phyloP scores from a whole-genome alignment of 2,329 filamentous ascomycete genomes.

The Diplodia sapinea region DNA sequence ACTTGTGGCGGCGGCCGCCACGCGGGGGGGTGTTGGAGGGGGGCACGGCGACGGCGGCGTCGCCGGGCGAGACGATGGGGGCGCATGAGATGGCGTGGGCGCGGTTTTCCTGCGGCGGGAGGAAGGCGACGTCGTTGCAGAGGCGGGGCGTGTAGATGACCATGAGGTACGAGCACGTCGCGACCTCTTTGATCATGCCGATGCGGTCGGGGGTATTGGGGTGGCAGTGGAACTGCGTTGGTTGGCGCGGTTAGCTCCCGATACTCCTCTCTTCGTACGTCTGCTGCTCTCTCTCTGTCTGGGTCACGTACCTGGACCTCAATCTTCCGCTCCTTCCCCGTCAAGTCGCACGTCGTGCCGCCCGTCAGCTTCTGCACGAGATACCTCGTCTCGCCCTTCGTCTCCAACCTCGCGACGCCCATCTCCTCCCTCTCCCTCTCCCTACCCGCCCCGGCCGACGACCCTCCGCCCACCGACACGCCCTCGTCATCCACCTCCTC shows the following conservation, averaged over 20 bases:
- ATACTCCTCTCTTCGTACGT: not conserved
- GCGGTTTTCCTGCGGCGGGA: constrained; percentile 77
- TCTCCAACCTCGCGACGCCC: constrained; percentile 70
- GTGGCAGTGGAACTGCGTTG: constrained; percentile 70
- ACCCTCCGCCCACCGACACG: not conserved
- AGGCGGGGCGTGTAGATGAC: constrained; percentile 87
- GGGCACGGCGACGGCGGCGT: too few relatives aligned
- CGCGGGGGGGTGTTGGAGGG: constrained; percentile 46
- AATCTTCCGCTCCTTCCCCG: constrained; percentile 78
- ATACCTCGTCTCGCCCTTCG: constrained; percentile 83
- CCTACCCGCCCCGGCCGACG: too few relatives aligned
- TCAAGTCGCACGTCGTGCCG: constrained; percentile 86
- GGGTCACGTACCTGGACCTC: constrained; percentile 69
- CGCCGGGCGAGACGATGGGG: constrained; percentile 65
- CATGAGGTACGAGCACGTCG: constrained; percentile 92
- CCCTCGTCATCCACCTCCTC: constrained; percentile 32
- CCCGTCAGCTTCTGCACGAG: constrained; percentile 80
- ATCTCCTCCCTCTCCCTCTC: constrained; percentile 33
- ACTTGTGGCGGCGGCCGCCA: not conserved
- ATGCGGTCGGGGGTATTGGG: constrained; percentile 78
- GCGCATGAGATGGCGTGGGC: constrained; percentile 79
- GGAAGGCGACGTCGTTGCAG: constrained; percentile 85
- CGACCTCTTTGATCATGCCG: constrained; percentile 90
- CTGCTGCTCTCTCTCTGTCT: not conserved
- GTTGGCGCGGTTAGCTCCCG: too few relatives aligned